Evolutionary conservation across 192 early-diverging fungal species (phyloP).

Genomic region (Ramicandelaber brevisporus): DNA sequence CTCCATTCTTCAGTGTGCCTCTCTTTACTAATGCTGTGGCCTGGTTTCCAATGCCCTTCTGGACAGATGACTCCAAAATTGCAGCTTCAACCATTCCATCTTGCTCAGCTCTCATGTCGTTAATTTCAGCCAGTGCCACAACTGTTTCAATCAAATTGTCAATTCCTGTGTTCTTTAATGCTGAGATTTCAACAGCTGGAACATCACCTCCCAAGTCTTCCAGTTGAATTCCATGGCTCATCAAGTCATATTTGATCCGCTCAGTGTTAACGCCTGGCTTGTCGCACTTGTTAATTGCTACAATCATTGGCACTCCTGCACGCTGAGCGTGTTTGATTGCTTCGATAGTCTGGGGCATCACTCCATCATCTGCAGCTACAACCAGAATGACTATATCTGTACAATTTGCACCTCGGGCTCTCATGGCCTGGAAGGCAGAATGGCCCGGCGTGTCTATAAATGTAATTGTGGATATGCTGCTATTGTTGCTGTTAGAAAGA

Average conservation of each 20-base stretch:
- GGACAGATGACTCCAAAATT: constrained; percentile 70
- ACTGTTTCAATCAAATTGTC: constrained; percentile 78
- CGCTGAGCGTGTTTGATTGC: constrained; percentile 76
- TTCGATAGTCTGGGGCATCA: constrained; percentile 95
- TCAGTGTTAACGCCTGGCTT: constrained; percentile 49
- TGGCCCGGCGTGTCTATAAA: constrained; percentile 96
- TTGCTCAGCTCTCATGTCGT: constrained; percentile 65
- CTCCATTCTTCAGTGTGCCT: constrained; percentile 59
- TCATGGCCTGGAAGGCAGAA: constrained; percentile 84
- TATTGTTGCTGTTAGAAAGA: constrained; percentile 7
- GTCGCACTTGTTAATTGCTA: constrained; percentile 97
- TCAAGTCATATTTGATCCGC: constrained; percentile 31
- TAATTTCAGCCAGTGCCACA: constrained; percentile 56
- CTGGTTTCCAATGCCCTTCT: constrained; percentile 61
- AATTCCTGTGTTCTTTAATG: constrained; percentile 60
- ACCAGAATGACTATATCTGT: constrained; percentile 96
- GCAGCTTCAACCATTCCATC: constrained; percentile 55
- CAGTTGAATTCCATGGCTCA: constrained; percentile 53
- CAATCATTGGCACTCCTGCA: constrained; percentile 70
- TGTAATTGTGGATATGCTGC: constrained; percentile 47
- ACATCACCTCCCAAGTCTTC: constrained; percentile 89
- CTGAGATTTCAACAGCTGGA: constrained; percentile 74
- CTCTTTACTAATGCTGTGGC: constrained; percentile 72
- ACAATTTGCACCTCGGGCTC: constrained; percentile 70
- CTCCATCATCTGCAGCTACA: constrained; percentile 89